Base-by-base conservation (phyloP, 768 basidiomycete species). In the Lyophyllum semitale region DNA sequence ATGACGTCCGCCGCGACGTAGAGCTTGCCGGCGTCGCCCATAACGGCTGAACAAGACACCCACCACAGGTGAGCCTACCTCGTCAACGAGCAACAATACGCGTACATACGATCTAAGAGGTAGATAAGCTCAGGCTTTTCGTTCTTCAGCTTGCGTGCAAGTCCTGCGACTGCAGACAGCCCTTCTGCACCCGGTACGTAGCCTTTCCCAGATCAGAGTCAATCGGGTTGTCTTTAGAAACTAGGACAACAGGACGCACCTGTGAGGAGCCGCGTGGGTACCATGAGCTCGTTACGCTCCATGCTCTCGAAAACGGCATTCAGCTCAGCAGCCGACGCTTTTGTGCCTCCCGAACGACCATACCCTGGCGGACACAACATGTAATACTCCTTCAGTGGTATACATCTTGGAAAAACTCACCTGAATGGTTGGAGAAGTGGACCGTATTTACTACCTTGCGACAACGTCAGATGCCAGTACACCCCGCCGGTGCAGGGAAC, bases 401-500 rank as follows among this genome's bases (percentile, higher is more conserved):
- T 12, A 13, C 43, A 5, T 11, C 13, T 15, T 32, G 9, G 20
- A 15, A 4, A 63, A 4, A 63, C 78, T 52, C 52, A 91, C 93
- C 95, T 6, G 93, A 81, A 68, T 99, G 96, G 62, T 98, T 99
- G 8, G 92, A 92, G 68, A 91, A 98, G 64, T 97, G 91, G 33
- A 98, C 95, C 1, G 93, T 93, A 66, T 95, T 95, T 20, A 96
- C 82, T 52, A 89, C 82, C 89, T 91, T 67, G 41, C 22, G 45
- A 51, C n/a, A 37, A 29, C 52, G 58, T 48, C 50, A 63, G 52
- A 48, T 25, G 51, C 33, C 50, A 18, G 54, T 50, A 64, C 59
- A 35, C 33, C 38, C 17, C 29, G 22, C n/a, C 57, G 57, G 25
- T n/a, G 23, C 30, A 44, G 42, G 27, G 18, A 58, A 73, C 82